Conservation (phyloP, 371 early-diverging fungal species). For the Syncephalastrum contaminatum region DNA sequence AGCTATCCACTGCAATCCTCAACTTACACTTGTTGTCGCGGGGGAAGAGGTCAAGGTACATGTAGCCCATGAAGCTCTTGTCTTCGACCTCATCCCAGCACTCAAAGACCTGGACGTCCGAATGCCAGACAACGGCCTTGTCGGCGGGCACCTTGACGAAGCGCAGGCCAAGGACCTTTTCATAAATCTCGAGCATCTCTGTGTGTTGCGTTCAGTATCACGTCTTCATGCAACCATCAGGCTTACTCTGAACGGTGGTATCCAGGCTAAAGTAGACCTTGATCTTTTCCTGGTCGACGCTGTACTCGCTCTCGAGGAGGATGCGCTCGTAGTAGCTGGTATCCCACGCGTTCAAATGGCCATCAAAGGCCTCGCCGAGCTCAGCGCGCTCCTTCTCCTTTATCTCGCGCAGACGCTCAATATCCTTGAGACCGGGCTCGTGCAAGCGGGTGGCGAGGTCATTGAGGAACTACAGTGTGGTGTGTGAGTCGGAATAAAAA, state of each 20-base stretch:
- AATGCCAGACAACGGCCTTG: constrained; percentile 65
- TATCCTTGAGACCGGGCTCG: constrained; percentile 59
- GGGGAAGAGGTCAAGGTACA: constrained; percentile 79
- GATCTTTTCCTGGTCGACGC: constrained; percentile 75
- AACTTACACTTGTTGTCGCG: constrained; percentile 67
- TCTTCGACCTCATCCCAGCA: constrained; percentile 63
- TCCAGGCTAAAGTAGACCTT: constrained; percentile 78
- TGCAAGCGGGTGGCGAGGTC: constrained; percentile 61
- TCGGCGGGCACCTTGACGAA: constrained; percentile 60
- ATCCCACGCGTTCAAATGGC: constrained; percentile 71
- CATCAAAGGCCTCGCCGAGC: constrained; percentile 53
- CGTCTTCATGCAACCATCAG: background rate
- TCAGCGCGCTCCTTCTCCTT: constrained; percentile 44
- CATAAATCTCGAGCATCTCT: constrained; percentile 74
- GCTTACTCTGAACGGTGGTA: constrained; percentile 40
- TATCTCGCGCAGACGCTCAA: constrained; percentile 51
- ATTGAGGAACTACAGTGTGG: constrained; percentile 54
- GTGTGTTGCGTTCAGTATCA: background rate
- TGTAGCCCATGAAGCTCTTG: constrained; percentile 67
- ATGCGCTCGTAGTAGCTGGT: constrained; percentile 71
- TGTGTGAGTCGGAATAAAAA: background rate
- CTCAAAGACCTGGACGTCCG: constrained; percentile 68
- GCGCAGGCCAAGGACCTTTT: constrained; percentile 61
- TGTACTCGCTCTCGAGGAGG: constrained; percentile 67
- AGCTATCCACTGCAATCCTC: background rate